Evolutionary conservation across 768 basidiomycete species (phyloP), one percentile per base, ranked within the genome.

Genomic region (Cytidiella melzeri): DNA sequence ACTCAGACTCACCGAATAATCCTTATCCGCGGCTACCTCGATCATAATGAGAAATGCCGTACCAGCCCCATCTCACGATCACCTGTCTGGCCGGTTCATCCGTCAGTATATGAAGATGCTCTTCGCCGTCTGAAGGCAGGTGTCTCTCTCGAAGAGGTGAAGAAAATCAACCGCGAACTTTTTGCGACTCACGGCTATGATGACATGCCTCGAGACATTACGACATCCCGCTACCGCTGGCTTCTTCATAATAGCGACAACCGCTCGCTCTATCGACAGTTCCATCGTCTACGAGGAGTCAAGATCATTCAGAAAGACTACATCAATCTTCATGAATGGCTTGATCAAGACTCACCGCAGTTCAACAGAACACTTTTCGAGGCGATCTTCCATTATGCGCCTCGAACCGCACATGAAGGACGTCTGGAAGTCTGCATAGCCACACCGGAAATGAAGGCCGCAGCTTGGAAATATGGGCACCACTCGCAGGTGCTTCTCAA

Each of bases 41-140:
- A 57, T 3, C 68, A 70, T 47, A 63, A 66, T 48, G 49, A 58
- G 10, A 55, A 3, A 3, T 70, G 68, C 51, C 25, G 52, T 15
- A 40, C 38, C 7, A 20, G 15, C n/a, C n/a, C n/a, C n/a, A n/a
- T n/a, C n/a, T n/a, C n/a, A n/a, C n/a, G n/a, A 13, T 28, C n/a
- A n/a, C n/a, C n/a, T n/a, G n/a, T n/a, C n/a, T n/a, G n/a, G n/a
- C n/a, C n/a, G n/a, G n/a, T n/a, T n/a, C n/a, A n/a, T n/a, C n/a
- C n/a, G n/a, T n/a, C n/a, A n/a, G n/a, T n/a, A n/a, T n/a, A n/a
- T n/a, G n/a, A n/a, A n/a, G n/a, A n/a, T n/a, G n/a, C n/a, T n/a
- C n/a, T n/a, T n/a, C n/a, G n/a, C n/a, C n/a, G n/a, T n/a, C n/a
- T n/a, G n/a, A n/a, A n/a, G n/a, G n/a, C n/a, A n/a, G n/a, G n/a